Conservation (phyloP, 352 stramenopile species). For the Halophytophthora batemanensis region DNA sequence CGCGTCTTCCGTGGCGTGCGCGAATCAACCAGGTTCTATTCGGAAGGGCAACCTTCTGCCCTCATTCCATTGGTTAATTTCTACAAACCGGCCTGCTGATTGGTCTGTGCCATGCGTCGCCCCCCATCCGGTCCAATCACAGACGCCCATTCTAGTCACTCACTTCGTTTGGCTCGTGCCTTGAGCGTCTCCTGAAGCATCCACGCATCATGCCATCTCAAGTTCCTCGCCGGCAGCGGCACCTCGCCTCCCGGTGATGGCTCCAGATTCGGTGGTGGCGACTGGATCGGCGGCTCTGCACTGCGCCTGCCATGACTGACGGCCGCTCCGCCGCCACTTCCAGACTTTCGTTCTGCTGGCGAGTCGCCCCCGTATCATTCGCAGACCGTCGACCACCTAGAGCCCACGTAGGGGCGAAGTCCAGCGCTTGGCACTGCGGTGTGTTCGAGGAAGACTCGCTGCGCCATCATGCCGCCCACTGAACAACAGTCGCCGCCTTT, state of each 20-base stretch:
- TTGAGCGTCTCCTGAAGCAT: conserved; percentile 9
- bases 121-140: conserved; percentile 22
- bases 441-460: too few relatives aligned
- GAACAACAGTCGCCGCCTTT: conserved; percentile 9
- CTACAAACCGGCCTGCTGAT: conserved; percentile 10
- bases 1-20: too few relatives aligned
- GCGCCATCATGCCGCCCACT: conserved; percentile 13
- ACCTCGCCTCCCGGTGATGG: conserved; percentile 1
- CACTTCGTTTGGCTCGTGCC: conserved; percentile 24
- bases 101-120: conserved; percentile 21
- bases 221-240: not conserved
- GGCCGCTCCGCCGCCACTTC: too few relatives aligned
- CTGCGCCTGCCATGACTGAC: too few relatives aligned
- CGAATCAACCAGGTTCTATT: too few relatives aligned
- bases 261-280: too few relatives aligned
- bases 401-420: too few relatives aligned
- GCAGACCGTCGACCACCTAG: too few relatives aligned
- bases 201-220: conserved; percentile 18
- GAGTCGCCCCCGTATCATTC: too few relatives aligned
- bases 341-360: too few relatives aligned
- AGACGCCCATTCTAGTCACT: not conserved
- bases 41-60: too few relatives aligned
- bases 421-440: conserved; percentile 4
- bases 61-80: not conserved
- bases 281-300: too few relatives aligned